Percentiles rank a stretch among this genome's conserved stretches.
phyloP scores from a whole-genome alignment of 768 basidiomycete species.

The Russula brevipes region DNA sequence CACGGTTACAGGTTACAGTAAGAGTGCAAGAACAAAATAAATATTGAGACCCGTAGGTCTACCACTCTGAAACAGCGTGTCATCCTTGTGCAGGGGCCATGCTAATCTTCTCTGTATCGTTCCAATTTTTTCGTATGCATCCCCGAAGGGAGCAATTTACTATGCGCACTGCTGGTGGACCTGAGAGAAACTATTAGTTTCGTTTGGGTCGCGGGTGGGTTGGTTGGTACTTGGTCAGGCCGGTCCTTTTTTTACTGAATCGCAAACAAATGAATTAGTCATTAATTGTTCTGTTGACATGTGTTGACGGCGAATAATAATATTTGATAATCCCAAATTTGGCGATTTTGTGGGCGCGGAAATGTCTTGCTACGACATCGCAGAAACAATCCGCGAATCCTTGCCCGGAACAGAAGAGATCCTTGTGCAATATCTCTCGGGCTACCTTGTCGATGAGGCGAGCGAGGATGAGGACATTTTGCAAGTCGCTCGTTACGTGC shows the following conservation, averaged over 20 bases:
- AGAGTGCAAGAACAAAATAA: conserved; percentile 28
- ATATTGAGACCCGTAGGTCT: conserved; percentile 45
- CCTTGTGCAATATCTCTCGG: conserved; percentile 81
- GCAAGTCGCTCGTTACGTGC: conserved; percentile 65
- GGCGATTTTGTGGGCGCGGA: no score
- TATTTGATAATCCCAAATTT: no score
- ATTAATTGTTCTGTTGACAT: no score
- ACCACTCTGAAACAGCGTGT: conserved; percentile 97
- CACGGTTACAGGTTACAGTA: no score
- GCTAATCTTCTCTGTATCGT: conserved; percentile 99
- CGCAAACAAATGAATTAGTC: no score
- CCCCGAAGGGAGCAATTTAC: conserved; percentile 70
- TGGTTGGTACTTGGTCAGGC: background rate
- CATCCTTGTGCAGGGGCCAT: conserved; percentile 99
- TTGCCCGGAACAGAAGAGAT: conserved; percentile 81
- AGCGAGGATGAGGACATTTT: conserved; percentile 85
- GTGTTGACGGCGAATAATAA: no score
- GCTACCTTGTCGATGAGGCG: conserved; percentile 83
- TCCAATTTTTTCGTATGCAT: conserved; percentile 98
- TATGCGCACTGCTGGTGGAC: background rate
- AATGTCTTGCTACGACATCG: conserved; percentile 73
- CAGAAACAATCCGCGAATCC: conserved; percentile 64
- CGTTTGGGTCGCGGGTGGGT: conserved; percentile 3
- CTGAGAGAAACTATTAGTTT: conserved; percentile 6
- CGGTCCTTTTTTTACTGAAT: background rate